These are phyloP conservation scores for Ascocoryne sarcoides DNA, from an alignment of 2,329 filamentous ascomycete species.

Conservation along the genomic window DNA sequence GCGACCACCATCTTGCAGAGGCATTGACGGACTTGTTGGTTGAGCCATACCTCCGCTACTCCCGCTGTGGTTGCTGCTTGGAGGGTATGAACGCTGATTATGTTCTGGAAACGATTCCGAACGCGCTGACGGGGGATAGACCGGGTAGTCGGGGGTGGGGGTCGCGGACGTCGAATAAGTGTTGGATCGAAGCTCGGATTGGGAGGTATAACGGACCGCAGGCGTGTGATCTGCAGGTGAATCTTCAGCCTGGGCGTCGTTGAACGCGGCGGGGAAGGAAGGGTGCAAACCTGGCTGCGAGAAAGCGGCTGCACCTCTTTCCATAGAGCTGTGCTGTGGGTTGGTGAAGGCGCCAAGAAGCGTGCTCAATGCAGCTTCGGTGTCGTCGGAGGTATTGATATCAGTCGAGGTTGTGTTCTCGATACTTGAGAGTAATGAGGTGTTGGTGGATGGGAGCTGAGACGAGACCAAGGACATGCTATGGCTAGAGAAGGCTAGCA, in stretches of 20 bases:
- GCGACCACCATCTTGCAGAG: slow-evolving; percentile 71
- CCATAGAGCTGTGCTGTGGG: slow-evolving; percentile 38
- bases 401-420: slow-evolving; percentile 5
- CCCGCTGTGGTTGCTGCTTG: slow-evolving; percentile 63
- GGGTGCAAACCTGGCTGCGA: slow-evolving; percentile 82
- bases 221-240: slow-evolving; percentile 81
- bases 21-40: slow-evolving; percentile 96
- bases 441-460: slow-evolving; percentile 19
- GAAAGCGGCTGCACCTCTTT: slow-evolving; percentile 58
- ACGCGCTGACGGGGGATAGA: slow-evolving; percentile 66
- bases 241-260: slow-evolving; percentile 73
- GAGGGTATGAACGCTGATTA: slow-evolving; percentile 76
- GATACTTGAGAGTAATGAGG: slow-evolving; percentile 18
- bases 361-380: slow-evolving; percentile 24
- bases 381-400: slow-evolving; percentile 7
- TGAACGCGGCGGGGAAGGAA: slow-evolving; percentile 57
- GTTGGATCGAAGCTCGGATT: slow-evolving; percentile 65
- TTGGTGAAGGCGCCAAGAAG: slow-evolving; percentile 25
- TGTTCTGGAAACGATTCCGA: slow-evolving; percentile 82
- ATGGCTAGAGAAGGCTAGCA: too few relatives aligned
- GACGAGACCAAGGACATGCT: slow-evolving; percentile 30
- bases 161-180: slow-evolving; percentile 58
- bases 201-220: slow-evolving; percentile 81
- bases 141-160: slow-evolving; percentile 80
- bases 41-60: slow-evolving; percentile 90